Conservation (phyloP, 2,329 filamentous ascomycete genomes). For the Aaosphaeria arxii region DNA sequence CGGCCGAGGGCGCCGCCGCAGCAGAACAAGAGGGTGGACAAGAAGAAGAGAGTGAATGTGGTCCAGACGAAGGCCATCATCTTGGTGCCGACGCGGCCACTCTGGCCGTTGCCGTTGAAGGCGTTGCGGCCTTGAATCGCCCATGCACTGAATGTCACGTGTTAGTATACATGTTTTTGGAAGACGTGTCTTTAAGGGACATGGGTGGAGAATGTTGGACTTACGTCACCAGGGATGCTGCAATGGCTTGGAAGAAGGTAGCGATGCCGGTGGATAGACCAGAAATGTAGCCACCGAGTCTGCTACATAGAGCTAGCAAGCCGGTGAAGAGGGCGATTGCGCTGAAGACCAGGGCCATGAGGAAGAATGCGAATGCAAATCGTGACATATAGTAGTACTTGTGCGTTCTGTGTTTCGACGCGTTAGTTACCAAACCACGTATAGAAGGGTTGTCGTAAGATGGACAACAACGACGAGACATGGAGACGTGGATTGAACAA, state of each 20-base stretch:
- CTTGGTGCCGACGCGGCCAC: constrained; percentile 57
- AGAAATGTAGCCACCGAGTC: constrained; percentile 67
- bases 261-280: constrained; percentile 58
- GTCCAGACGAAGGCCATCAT: constrained; percentile 78
- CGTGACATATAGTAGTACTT: constrained; percentile 82
- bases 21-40: constrained; percentile 68
- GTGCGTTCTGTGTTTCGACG: constrained; percentile 35
- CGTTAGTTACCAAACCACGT: neutral
- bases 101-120: constrained; percentile 57
- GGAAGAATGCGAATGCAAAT: constrained; percentile 88
- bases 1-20: constrained; percentile 54
- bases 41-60: constrained; percentile 62
- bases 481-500: constrained; percentile 26
- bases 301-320: constrained; percentile 67
- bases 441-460: too few relatives aligned
- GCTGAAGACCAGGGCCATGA: constrained; percentile 80
- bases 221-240: constrained; percentile 73
- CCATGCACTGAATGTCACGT: constrained; percentile 49
- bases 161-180: constrained; percentile 1
- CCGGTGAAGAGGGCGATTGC: constrained; percentile 64
- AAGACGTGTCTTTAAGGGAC: constrained; percentile 1
- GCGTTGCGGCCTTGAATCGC: constrained; percentile 68
- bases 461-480: neutral
- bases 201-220: constrained; percentile 24
- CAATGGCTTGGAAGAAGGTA: constrained; percentile 66